Base-by-base conservation (phyloP, 2,329 filamentous ascomycete genomes). In the Chaetomiaceae sp. region DNA sequence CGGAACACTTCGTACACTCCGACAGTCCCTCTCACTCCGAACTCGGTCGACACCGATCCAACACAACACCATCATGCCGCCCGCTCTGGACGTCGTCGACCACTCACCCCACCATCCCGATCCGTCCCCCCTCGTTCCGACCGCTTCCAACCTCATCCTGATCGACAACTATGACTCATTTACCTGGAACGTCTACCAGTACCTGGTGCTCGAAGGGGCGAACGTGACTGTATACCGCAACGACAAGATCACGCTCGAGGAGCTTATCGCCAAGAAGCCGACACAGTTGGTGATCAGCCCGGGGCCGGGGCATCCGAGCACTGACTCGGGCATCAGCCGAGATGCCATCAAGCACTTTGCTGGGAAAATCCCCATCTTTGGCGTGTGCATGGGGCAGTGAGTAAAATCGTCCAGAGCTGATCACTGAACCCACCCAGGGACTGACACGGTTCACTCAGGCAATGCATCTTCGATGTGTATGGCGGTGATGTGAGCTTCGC, bases 161-260 rank as follows among this genome's bases (percentile, higher is more conserved):
- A 96, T 99, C 65, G 94, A 99, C 78, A 99, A 99, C 73, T 99
- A 97, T 72, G 94, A 99, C 72, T 97, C 94, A 3, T 99, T 99
- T 71, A 96, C 92, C 55, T 99, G 91, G 90, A 99, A 99, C 68
- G 90, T 99, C 55, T 99, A 97, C 71, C 95, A 99, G 71, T 99
- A 99, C 66, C 83, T 99, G 1, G 87, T 92, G 6, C 84, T 99
- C n/a, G 94, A 97, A 70, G 94, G 94, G 29, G 94, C 95, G 25
- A 88, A 78, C 1, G 94, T 96, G 47, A 89, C 86, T 4, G 94
- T 99, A 19, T 88, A 85, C 72, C 84, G 94, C 64, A 99, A 99
- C 68, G 92, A 99, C 72, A 84, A 96, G 70, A 85, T 97, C 62
- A 86, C 87, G 0, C 72, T 99, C 5, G 84, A 95, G 11, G 87